Percentiles rank a stretch among this genome's conserved stretches.
These are phyloP conservation scores for Rhizoclosmatium hyalinum DNA, from an alignment of 371 early-diverging fungal genomes.

Conservation along the genomic window DNA sequence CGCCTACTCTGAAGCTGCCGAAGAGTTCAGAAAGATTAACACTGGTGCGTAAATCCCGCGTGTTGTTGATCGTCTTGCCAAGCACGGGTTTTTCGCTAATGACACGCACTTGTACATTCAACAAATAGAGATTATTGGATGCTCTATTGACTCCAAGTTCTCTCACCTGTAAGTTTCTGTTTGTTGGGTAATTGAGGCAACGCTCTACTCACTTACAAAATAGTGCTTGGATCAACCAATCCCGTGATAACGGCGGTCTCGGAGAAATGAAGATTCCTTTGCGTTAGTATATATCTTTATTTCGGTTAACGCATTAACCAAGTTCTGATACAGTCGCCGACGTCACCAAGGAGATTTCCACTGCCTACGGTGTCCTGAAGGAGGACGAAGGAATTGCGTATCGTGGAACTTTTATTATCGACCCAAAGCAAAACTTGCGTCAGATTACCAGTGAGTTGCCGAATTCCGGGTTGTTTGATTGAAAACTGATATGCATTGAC, in stretches of 20 bases:
- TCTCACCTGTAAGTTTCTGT: slow-evolving; percentile 57
- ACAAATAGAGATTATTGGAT: slow-evolving; percentile 77
- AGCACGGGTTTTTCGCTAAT: neutral
- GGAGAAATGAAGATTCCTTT: slow-evolving; percentile 87
- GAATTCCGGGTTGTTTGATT: too few relatives aligned
- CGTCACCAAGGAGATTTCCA: slow-evolving; percentile 80
- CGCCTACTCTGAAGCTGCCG: slow-evolving; percentile 69
- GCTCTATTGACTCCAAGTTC: slow-evolving; percentile 80
- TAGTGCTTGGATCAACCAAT: slow-evolving; percentile 73
- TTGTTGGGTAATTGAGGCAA: neutral
- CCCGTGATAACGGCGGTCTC: slow-evolving; percentile 90
- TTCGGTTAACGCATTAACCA: neutral
- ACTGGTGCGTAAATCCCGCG: slow-evolving; percentile 46
- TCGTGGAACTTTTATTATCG: slow-evolving; percentile 84
- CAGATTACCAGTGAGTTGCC: slow-evolving; percentile 17
- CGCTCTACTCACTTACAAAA: neutral
- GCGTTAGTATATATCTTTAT: slow-evolving; percentile 31
- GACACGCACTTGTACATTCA: neutral
- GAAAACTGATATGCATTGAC: too few relatives aligned
- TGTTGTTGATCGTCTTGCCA: neutral
- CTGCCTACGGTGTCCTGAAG: slow-evolving; percentile 73
- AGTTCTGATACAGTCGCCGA: slow-evolving; percentile 68
- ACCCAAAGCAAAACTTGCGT: slow-evolving; percentile 85
- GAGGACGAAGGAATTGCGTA: slow-evolving; percentile 65
- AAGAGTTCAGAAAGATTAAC: slow-evolving; percentile 79